These are phyloP conservation scores for Eimeria sp. DNA, from an alignment of 169 alveolate species.

Conservation along the genomic window DNA sequence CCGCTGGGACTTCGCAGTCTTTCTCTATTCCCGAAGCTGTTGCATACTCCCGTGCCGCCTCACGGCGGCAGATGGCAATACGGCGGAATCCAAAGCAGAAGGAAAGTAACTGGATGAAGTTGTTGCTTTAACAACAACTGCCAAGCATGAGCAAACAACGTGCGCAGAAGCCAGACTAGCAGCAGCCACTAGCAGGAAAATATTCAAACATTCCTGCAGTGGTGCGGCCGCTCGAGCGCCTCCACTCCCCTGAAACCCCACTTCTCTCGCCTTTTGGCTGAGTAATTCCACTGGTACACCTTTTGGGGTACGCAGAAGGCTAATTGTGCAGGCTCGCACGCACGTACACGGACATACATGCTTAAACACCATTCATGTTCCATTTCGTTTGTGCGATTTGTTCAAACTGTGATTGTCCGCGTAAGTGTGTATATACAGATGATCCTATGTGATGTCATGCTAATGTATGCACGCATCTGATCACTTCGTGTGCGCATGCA, in stretches of 20 bases:
- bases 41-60: neutral
- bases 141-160: neutral
- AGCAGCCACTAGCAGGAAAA: neutral
- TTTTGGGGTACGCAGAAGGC: neutral
- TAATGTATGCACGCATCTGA: no score
- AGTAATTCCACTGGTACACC: neutral
- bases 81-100: neutral
- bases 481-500: no score
- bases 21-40: neutral
- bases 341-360: neutral
- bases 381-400: no score
- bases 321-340: neutral
- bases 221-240: neutral
- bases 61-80: neutral
- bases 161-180: neutral
- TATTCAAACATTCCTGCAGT: neutral
- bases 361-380: neutral
- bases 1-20: neutral
- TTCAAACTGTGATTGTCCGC: no score
- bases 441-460: no score
- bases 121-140: neutral
- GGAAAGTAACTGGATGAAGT: neutral
- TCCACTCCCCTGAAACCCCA: neutral
- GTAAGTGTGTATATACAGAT: no score
- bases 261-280: neutral